Evolutionary conservation across 208 protist species (phyloP), one percentile per base, ranked within the genome.

Genomic region (Crithidia brevicula): DNA sequence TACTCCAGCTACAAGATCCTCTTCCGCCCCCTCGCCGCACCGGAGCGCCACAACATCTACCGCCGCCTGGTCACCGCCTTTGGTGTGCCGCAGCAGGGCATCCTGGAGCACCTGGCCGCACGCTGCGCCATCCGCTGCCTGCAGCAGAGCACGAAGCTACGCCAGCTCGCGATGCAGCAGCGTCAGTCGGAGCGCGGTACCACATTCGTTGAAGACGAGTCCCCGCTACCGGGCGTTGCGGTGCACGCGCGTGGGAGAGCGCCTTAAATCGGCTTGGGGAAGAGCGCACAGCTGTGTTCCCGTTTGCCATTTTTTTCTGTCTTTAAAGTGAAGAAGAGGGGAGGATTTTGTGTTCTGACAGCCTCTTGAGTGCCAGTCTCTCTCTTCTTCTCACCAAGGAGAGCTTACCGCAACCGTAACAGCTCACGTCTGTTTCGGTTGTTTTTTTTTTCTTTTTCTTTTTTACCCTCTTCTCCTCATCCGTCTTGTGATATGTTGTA

Each of bases 1-100:
- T 95, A 84, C 66, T 82, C 70, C n/a, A 82, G 82, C 56, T 91
- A 79, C 63, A 87, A 89, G 60, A 60, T 88, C 38, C 67, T 95
- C 20, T 81, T 95, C 61, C 82, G 79, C 31, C 86, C 89, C n/a
- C 70, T 95, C 27, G 82, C 85, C 5, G 72, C 58, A 36, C 72
- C 82, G 30, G 86, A 95, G 72, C 75, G 83, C 7, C 76, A 70
- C 25, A 95, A 92, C 76, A 88, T 95, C 46, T 91, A 81, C 73
- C 68, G 72, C 5, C 89, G 89, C 2, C 65, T 95, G 27, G 63
- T 84, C 36, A 77, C 63, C 3, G 83, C 79, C 13, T 89, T 91
- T 62, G 86, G 86, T 6, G 80, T 95, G 40, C 85, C 89, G 53
- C 74, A 77, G 34, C 73, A 85, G 45, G 80, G 79, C 52, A 80